Evolutionary conservation across 805 yeast genomes (phyloP).

Genomic region (Saturnispora sanitii): DNA sequence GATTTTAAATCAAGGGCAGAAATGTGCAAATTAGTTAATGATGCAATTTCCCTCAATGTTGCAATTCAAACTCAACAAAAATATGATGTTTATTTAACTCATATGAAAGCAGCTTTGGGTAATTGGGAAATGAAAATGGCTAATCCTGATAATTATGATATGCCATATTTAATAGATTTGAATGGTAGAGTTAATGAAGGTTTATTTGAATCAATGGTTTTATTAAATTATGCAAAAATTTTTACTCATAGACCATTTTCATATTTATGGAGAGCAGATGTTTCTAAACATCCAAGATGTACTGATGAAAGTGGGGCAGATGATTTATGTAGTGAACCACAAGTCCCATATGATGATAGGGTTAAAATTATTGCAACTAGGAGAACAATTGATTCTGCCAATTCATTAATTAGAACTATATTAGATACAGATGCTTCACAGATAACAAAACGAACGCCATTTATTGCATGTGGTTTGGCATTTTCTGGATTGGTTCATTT

Average conservation of each 20-base stretch:
- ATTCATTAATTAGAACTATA: constrained; percentile 35
- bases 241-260: constrained; percentile 47
- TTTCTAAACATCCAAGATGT: constrained; percentile 33
- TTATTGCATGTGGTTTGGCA: constrained; percentile 44
- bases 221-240: constrained; percentile 43
- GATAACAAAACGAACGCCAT: constrained; percentile 37
- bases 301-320: constrained; percentile 23
- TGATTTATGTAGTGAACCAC: constrained; percentile 23
- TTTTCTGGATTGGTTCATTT: constrained; percentile 42
- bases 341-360: constrained; percentile 25
- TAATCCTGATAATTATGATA: constrained; percentile 32
- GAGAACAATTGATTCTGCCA: constrained; percentile 46
- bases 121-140: constrained; percentile 41
- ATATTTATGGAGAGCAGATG: constrained; percentile 40
- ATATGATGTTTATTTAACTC: constrained; percentile 28
- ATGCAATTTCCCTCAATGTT: constrained; percentile 38
- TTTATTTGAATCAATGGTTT: constrained; percentile 39
- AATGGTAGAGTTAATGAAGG: constrained; percentile 43
- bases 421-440: constrained; percentile 39
- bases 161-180: constrained; percentile 34
- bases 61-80: constrained; percentile 34
- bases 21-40: constrained; percentile 39
- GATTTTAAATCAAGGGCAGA: constrained; percentile 40
- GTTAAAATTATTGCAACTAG: constrained; percentile 42
- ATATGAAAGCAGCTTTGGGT: constrained; percentile 37